These are phyloP conservation scores for Silene noctiflora DNA, from an alignment of 179 eudicot species.

Conservation along the genomic window DNA sequence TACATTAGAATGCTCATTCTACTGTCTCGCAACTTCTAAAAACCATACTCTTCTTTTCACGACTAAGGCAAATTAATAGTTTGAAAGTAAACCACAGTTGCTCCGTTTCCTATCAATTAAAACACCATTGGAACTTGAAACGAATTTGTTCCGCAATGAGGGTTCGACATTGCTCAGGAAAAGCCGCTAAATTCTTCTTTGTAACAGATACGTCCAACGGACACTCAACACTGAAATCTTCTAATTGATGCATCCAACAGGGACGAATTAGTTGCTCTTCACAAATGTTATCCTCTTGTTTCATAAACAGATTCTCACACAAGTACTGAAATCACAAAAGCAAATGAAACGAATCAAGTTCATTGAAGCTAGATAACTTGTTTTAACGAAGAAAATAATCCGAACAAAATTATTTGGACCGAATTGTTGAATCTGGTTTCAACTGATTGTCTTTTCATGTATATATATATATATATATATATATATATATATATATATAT, in stretches of 20 bases:
- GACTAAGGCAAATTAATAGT: too few relatives aligned
- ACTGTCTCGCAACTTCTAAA: too few relatives aligned
- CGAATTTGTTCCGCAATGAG: background rate
- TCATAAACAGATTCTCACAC: background rate
- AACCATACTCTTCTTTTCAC: too few relatives aligned
- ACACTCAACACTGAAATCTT: background rate
- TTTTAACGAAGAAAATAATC: background rate
- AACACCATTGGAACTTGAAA: constrained; percentile 6
- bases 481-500: too few relatives aligned
- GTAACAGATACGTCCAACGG: background rate
- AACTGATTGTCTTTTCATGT: too few relatives aligned
- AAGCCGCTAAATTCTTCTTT: background rate
- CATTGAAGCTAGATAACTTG: background rate
- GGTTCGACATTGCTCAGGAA: background rate
- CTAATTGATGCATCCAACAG: constrained; percentile 10
- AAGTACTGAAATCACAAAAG: background rate
- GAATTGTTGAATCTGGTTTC: too few relatives aligned
- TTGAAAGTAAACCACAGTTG: too few relatives aligned
- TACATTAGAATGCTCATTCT: too few relatives aligned
- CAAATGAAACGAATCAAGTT: too few relatives aligned
- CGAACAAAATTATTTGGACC: too few relatives aligned
- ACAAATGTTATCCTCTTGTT: background rate
- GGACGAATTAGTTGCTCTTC: background rate
- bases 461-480: too few relatives aligned
- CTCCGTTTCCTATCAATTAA: background rate